These are phyloP conservation scores for Boletus bicolor DNA, from an alignment of 768 basidiomycete genomes.

Conservation along the genomic window DNA sequence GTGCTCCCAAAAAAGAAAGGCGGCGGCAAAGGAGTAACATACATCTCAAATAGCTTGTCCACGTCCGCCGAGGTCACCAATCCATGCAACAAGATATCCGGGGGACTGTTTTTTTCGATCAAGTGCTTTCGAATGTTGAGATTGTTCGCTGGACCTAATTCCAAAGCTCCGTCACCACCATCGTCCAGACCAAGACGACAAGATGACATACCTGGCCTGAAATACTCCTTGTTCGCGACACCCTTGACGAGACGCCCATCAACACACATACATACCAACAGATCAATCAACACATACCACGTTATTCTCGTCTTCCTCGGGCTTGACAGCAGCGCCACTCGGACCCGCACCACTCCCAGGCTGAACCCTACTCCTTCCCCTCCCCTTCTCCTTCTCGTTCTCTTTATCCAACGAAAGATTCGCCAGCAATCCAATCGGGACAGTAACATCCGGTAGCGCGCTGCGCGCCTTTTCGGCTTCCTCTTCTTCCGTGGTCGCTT, in stretches of 20 bases:
- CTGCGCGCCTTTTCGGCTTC: conserved; percentile 46
- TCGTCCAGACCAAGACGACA: background rate
- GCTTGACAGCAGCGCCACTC: conserved; percentile 16
- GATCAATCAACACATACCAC: conserved; percentile 39
- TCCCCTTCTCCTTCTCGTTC: conserved; percentile 41
- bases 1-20: background rate
- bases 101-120: conserved; percentile 76
- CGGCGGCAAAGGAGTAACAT: conserved; percentile 25
- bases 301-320: conserved; percentile 59
- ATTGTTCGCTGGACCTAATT: conserved; percentile 65
- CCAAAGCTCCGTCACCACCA: background rate
- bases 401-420: conserved; percentile 63
- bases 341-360: conserved; percentile 21
- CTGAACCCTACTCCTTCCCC: conserved; percentile 34
- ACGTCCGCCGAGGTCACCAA: conserved; percentile 76
- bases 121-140: conserved; percentile 64
- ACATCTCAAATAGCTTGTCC: conserved; percentile 83
- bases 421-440: conserved; percentile 74
- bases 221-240: conserved; percentile 77
- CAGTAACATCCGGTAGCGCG: conserved; percentile 63
- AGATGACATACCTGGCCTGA: conserved; percentile 59
- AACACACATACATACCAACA: conserved; percentile 6
- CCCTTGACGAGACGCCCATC: conserved; percentile 43
- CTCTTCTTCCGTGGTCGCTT: conserved; percentile 33
- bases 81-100: conserved; percentile 79